Percentiles rank a stretch among this genome's conserved stretches.
These are phyloP conservation scores for Exserohilum rostratum DNA, from an alignment of 2,329 filamentous ascomycete genomes.

Conservation along the genomic window DNA sequence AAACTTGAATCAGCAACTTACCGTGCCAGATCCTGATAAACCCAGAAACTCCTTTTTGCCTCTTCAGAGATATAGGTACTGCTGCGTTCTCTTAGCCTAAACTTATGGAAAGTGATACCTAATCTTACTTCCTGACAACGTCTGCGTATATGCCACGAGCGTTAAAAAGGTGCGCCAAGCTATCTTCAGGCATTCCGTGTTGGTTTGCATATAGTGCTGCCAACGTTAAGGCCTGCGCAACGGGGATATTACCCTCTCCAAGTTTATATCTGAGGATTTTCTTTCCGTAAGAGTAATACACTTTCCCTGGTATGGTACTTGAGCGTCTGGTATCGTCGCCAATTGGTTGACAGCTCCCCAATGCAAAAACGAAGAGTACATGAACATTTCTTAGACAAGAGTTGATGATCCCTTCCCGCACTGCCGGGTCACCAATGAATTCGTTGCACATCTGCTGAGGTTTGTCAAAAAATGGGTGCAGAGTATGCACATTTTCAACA, in stretches of 20 bases:
- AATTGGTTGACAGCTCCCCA: not conserved
- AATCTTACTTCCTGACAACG: not conserved
- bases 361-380: not conserved
- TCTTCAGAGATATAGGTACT: not conserved
- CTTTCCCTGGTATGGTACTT: not conserved
- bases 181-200: not conserved
- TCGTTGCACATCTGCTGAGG: not conserved
- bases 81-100: not conserved
- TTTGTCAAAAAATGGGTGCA: not conserved
- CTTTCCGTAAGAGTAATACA: not conserved
- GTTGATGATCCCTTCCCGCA: not conserved
- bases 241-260: not conserved
- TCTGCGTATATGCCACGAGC: not conserved
- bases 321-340: not conserved
- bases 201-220: not conserved
- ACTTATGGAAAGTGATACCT: not conserved
- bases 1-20: not conserved
- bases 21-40: not conserved
- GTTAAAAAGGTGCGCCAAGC: not conserved
- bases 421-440: not conserved
- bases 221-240: not conserved
- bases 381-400: not conserved
- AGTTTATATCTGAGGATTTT: not conserved
- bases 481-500: not conserved
- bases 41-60: not conserved